Percentiles rank a stretch among this genome's conserved stretches.
phyloP scores from a whole-genome alignment of 2,329 filamentous ascomycete species.

The Myriangium duriaei region DNA sequence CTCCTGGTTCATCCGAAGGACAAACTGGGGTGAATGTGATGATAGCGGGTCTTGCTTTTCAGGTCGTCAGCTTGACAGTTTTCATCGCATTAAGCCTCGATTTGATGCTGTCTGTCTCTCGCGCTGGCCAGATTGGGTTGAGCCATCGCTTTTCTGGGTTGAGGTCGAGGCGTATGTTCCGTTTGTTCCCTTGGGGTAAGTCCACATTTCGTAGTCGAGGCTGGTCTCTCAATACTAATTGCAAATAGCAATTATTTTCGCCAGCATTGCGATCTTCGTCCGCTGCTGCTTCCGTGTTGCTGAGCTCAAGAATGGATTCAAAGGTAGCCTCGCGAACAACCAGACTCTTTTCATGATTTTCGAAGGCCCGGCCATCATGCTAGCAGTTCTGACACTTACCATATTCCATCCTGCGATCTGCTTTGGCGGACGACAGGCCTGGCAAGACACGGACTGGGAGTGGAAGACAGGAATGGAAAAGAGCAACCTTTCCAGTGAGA shows the following conservation, averaged over 20 bases:
- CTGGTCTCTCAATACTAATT: too few relatives aligned
- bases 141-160: too few relatives aligned
- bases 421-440: conserved; percentile 8
- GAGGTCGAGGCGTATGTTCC: too few relatives aligned
- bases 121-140: too few relatives aligned
- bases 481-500: too few relatives aligned
- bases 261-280: conserved; percentile 34
- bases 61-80: conserved; percentile 38
- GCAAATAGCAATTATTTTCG: conserved; percentile 21
- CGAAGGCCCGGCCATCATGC: conserved; percentile 38
- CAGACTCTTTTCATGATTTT: conserved; percentile 34
- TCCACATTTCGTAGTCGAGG: too few relatives aligned
- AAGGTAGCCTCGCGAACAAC: conserved; percentile 32
- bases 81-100: conserved; percentile 29
- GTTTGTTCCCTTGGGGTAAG: too few relatives aligned
- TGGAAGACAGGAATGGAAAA: conserved; percentile 9
- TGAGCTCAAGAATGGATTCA: conserved; percentile 37
- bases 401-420: conserved; percentile 32
- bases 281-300: conserved; percentile 39
- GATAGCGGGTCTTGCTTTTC: conserved; percentile 43
- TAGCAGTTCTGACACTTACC: conserved; percentile 31
- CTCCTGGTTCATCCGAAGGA: conserved; percentile 25
- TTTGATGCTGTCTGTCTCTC: conserved; percentile 14
- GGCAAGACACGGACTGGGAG: conserved; percentile 11
- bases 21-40: conserved; percentile 41